Base-by-base conservation (phyloP, 108 stramenopile genomes). In the Bacterosira constricta region DNA sequence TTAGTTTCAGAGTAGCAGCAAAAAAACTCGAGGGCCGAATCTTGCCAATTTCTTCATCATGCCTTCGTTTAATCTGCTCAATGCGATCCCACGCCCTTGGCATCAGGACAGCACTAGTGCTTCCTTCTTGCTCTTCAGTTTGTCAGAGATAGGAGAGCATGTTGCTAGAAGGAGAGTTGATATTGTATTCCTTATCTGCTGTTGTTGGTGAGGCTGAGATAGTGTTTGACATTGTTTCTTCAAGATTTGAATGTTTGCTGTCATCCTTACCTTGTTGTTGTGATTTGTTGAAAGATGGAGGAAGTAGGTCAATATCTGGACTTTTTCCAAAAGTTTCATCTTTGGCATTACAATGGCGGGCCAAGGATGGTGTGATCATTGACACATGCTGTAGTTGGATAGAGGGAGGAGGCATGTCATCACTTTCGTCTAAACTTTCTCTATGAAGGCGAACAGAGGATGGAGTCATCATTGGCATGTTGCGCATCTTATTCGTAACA, bases 11-110 rank as follows among this genome's bases (percentile, higher is more conserved):
- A 6, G 55, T 15, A 1, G 1, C 56, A 57, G 29, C 36, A 4
- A 57, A 1, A 7, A 31, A 11, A 27, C 56, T 57, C 29, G 25
- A 26, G 20, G 26, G 39, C n/a, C 39, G 53, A 34, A 74, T 64
- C 42, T 57, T 63, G 7, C 36, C 63, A 25, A 74, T 74, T 36
- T 65, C 53, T 44, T 64, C 56, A 38, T 74, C 73, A 20, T 74
- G 73, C 6, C 42, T 55, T 12, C 39, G 53, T 39, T 65, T 74
- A 0, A 74, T 74, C 31, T 56, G 23, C 13, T 62, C 52, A 34
- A 73, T 73, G 18, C 71, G 60, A 45, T 42, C 29, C 61, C 38
- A 46, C 10, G 50, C 39, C 54, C 17, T 67, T 46, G n/a, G 27
- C 50, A 1, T 51, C 2, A 10, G 11, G 21, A 49, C 23, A 49